These are phyloP conservation scores for Tylopilus plumbeoviolaceoides DNA, from an alignment of 768 basidiomycete species.

Conservation along the genomic window DNA sequence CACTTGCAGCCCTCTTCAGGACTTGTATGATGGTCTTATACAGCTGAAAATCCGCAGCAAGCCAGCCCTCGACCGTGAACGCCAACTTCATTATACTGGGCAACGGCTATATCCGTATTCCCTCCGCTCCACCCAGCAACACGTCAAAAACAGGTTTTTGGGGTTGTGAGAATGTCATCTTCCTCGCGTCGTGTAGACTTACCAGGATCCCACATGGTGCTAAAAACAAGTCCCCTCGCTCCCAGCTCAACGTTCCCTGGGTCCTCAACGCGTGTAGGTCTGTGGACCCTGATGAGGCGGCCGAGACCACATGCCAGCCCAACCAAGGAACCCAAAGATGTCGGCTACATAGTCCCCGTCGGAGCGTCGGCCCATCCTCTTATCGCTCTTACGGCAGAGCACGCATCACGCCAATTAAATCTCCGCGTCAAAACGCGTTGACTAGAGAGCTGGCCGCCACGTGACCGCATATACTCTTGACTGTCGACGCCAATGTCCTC, in stretches of 20 bases:
- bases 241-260: neutral
- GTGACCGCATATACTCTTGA: conserved; percentile 30
- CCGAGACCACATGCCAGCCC: neutral
- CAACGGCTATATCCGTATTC: neutral
- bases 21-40: neutral
- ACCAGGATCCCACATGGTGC: neutral
- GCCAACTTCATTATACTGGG: too few species aligned
- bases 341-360: neutral
- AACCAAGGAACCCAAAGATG: neutral
- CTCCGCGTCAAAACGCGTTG: conserved; percentile 36
- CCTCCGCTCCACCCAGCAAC: neutral
- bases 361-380: neutral
- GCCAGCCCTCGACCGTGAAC: neutral
- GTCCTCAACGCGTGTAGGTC: neutral
- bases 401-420: conserved; percentile 17
- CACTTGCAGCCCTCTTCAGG: neutral
- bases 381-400: conserved; percentile 15
- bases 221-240: too few species aligned
- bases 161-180: neutral
- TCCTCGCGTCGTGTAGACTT: neutral
- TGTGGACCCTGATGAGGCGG: too few species aligned
- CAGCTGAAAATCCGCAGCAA: neutral
- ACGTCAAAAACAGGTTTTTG: neutral
- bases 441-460: conserved; percentile 20
- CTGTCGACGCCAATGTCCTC: conserved; percentile 28